These are phyloP conservation scores for Thelonectria discophora DNA, from an alignment of 2,329 filamentous ascomycete species.

Conservation along the genomic window DNA sequence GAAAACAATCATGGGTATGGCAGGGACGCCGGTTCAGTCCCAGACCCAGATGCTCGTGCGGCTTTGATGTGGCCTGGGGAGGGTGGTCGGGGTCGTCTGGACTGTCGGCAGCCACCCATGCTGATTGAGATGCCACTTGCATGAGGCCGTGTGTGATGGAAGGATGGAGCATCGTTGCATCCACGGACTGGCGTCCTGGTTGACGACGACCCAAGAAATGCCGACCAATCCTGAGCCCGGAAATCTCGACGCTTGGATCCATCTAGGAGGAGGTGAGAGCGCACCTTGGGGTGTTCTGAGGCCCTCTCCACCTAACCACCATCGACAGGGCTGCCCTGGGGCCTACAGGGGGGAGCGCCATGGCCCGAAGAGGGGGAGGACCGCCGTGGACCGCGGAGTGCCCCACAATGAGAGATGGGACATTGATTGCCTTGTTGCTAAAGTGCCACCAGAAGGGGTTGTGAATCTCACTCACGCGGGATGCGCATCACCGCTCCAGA, in stretches of 20 bases:
- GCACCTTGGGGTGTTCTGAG: conserved; percentile 9
- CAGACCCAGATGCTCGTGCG: conserved; percentile 39
- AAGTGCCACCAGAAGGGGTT: conserved; percentile 42
- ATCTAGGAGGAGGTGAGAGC: conserved; percentile 10
- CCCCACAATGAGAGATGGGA: conserved; percentile 34
- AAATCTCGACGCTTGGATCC: conserved; percentile 7
- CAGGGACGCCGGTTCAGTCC: conserved; percentile 31
- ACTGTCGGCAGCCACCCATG: conserved; percentile 37
- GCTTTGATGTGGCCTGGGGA: conserved; percentile 30
- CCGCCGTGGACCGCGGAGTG: conserved; percentile 26
- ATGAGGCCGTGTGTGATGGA: conserved; percentile 37
- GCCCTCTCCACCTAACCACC: conserved; percentile 10
- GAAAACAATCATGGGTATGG: conserved; percentile 31
- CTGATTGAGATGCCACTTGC: conserved; percentile 39
- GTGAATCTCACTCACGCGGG: conserved; percentile 41
- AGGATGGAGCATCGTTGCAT: conserved; percentile 43
- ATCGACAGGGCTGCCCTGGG: conserved; percentile 18
- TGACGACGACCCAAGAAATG: conserved; percentile 14
- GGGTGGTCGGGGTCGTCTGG: conserved; percentile 39
- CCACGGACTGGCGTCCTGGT: conserved; percentile 39
- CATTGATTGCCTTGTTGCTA: conserved; percentile 41
- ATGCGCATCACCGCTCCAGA: conserved; percentile 39
- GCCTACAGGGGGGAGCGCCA: conserved; percentile 1
- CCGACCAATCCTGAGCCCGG: conserved; percentile 30
- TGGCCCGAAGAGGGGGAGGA: conserved; percentile 16